Evolutionary conservation across 768 basidiomycete genomes (phyloP).

Genomic region (Lentinula guzmanii): DNA sequence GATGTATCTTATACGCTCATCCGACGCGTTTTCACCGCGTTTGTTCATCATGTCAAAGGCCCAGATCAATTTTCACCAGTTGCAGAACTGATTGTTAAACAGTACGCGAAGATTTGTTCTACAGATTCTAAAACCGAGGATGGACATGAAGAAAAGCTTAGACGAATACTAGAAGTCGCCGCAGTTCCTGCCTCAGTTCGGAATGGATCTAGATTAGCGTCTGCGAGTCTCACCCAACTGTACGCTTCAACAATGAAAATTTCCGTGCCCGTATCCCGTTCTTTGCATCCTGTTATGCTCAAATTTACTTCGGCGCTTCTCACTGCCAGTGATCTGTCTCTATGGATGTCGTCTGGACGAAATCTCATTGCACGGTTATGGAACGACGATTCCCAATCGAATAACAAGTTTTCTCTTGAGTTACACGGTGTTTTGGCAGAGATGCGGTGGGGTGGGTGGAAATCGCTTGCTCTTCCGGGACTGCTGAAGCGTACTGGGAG

Average conservation of each 20-base stretch:
- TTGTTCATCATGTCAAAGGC: constrained; percentile 77
- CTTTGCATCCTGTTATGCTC: constrained; percentile 22
- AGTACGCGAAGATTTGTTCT: constrained; percentile 21
- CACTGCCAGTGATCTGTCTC: constrained; percentile 36
- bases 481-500: constrained; percentile 46
- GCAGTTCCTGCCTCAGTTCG: constrained; percentile 57
- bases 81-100: constrained; percentile 44
- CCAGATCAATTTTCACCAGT: constrained; percentile 58
- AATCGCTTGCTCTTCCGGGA: constrained; percentile 54
- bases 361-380: constrained; percentile 51
- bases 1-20: constrained; percentile 48
- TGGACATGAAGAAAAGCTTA: constrained; percentile 29
- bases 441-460: constrained; percentile 68
- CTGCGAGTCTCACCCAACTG: background rate
- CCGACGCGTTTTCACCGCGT: constrained; percentile 69
- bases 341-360: constrained; percentile 51
- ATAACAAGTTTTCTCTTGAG: constrained; percentile 37
- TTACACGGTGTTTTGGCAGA: constrained; percentile 57
- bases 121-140: background rate
- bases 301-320: constrained; percentile 34
- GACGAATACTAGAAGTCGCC: constrained; percentile 51
- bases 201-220: constrained; percentile 60
- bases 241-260: constrained; percentile 8
- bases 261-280: constrained; percentile 14
- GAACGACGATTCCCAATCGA: constrained; percentile 17